Base-by-base conservation (phyloP, 805 yeast genomes). In the Metschnikowia peoriensis region DNA sequence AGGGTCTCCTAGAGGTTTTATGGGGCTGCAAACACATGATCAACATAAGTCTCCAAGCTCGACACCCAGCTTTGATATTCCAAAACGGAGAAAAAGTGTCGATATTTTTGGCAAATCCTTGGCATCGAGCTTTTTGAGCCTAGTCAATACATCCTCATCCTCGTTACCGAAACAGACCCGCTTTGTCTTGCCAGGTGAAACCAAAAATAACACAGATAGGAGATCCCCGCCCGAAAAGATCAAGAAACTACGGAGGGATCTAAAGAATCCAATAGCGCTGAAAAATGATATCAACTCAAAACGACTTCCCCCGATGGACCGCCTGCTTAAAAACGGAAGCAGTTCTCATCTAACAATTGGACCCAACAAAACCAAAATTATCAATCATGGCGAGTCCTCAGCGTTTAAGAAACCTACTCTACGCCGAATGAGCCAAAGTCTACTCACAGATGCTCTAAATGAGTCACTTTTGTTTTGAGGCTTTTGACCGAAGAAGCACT, bases 321-420 rank as follows among this genome's bases (percentile, higher is more conserved):
- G 60, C 16, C 50, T 49, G 34, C 44, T 47, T 11, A 52, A 56
- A 32, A 62, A 66, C 48, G 80, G 78, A 0, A 62, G 72, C 15
- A 76, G 70, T 57, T 76, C 53, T 6, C 37, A 15, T 7, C 37
- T 46, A 37, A 41, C 52, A 12, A 49, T 49, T 11, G 75, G 77
- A 12, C 75, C 75, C 8, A 76, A 78, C 50, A 73, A 73, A 38
- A 68, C 74, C 5, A 66, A 63, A 49, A 68, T 71, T 7, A 65
- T 78, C 17, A 66, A 70, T 22, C 82, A 80, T 57, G 83, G 83
- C 0, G 68, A 68, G 22, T 68, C 71, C 4, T 71, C 78, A 1
- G 64, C 62, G 5, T 66, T 73, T 52, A 67, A 67, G 47, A 66
- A 61, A 38, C 74, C 75, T 7, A 52, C 71, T 8, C 57, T 70